Base-by-base conservation (phyloP, 176 grass and related monocot genomes). In the Phragmites australis region DNA sequence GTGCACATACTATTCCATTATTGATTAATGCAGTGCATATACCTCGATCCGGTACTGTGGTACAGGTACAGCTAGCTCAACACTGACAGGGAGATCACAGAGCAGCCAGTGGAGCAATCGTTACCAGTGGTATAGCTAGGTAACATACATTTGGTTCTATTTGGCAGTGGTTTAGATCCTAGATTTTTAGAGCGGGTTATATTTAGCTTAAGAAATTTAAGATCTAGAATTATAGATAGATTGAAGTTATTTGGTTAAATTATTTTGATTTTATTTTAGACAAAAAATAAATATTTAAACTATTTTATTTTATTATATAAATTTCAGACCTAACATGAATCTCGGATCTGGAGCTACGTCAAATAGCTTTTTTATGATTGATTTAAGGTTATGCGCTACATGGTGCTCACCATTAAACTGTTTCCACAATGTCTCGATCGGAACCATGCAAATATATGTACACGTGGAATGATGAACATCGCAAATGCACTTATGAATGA, bases 381-480 rank as follows among this genome's bases (percentile, higher is more conserved):
- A 37, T 68, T 67, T 76, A 32, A 82, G 19, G 71, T 62, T 77
- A 39, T 27, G n/a, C 50, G 57, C 72, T 75, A 48, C 25, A 43
- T 60, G 62, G 47, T 80, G 74, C 72, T 65, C 79, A 77, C 16
- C 46, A 67, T 67, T 82, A 55, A 78, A 66, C 31, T 60, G 71
- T 88, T 88, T 58, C 47, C 39, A 70, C 82, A 82, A 55, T 84
- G 42, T 4, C 29, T 70, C 48, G 65, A 53, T 66, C 61, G 63
- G 61, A 14, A n/a, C 29, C 72, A 48, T 41, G 10, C 7, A 76
- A 76, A 70, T 77, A 32, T 53, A 6, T 7, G 46, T 47, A 32
- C 26, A 59, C 63, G 53, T 73, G 75, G 79, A 88, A 40, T 70
- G 29, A 40, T 76, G 16, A 42, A 42, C 45, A 57, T 70, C 70